Evolutionary conservation across 2,329 filamentous ascomycete genomes (phyloP).

Genomic region (Scytalidium sp.): DNA sequence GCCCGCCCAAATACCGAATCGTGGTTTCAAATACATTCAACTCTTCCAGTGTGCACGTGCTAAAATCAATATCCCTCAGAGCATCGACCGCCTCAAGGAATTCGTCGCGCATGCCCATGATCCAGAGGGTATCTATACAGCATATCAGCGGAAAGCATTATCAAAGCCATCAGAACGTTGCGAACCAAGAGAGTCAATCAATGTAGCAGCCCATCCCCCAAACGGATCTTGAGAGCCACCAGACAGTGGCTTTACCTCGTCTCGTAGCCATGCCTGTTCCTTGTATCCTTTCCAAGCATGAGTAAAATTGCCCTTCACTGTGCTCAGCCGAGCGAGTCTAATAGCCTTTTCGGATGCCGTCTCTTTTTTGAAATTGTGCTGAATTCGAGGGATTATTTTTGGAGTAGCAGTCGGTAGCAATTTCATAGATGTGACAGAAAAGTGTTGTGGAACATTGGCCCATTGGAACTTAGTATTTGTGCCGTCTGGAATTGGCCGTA

Average conservation of each 20-base stretch:
- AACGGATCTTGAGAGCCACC: slow-evolving; percentile 71
- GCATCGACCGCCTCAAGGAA: slow-evolving; percentile 72
- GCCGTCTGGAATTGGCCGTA: too few relatives aligned
- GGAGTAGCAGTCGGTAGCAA: slow-evolving; percentile 1
- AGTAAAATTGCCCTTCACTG: slow-evolving; percentile 5
- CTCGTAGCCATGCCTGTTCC: slow-evolving; percentile 73
- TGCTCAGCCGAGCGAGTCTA: background rate
- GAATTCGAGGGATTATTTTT: slow-evolving; percentile 1
- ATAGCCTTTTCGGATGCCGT: background rate
- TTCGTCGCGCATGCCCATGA: slow-evolving; percentile 72
- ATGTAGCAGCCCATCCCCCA: slow-evolving; percentile 81
- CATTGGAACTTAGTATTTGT: background rate
- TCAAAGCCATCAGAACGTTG: background rate
- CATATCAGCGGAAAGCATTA: background rate
- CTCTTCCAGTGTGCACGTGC: slow-evolving; percentile 39
- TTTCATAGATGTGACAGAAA: slow-evolving; percentile 2
- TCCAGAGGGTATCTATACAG: slow-evolving; percentile 69
- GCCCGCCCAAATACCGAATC: slow-evolving; percentile 82
- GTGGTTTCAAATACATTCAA: slow-evolving; percentile 72
- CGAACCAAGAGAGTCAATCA: slow-evolving; percentile 64
- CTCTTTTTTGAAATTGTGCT: background rate
- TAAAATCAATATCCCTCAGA: slow-evolving; percentile 75
- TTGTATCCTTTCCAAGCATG: slow-evolving; percentile 74
- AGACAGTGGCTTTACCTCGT: slow-evolving; percentile 74
- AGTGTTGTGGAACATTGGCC: background rate